phyloP scores from a whole-genome alignment of 2,329 filamentous ascomycete species.

The Paraphaeosphaeria sporulosa region DNA sequence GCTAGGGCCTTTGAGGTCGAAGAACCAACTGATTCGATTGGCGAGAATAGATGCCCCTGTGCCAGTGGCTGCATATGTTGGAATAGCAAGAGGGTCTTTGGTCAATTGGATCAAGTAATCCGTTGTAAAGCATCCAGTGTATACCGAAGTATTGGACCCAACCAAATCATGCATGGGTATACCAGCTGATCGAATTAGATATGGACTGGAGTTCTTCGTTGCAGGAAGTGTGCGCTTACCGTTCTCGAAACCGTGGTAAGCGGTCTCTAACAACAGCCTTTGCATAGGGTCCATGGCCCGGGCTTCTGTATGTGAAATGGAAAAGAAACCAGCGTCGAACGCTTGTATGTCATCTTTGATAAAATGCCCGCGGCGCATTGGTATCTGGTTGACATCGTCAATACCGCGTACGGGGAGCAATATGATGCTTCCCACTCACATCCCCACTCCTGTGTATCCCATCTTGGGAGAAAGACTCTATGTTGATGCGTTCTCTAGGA shows the following conservation, averaged over 20 bases:
- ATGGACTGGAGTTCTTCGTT: neutral
- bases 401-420: no score
- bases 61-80: slow-evolving; percentile 12
- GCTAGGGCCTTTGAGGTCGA: slow-evolving; percentile 29
- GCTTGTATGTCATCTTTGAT: slow-evolving; percentile 14
- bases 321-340: slow-evolving; percentile 30
- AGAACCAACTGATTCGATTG: slow-evolving; percentile 29
- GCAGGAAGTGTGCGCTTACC: slow-evolving; percentile 15
- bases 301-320: slow-evolving; percentile 20
- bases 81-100: slow-evolving; percentile 1
- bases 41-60: slow-evolving; percentile 35
- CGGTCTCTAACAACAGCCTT: slow-evolving; percentile 25
- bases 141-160: neutral
- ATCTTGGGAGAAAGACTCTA: slow-evolving; percentile 20
- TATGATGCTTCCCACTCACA: neutral
- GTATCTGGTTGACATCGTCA: neutral
- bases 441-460: neutral
- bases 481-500: slow-evolving; percentile 13
- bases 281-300: slow-evolving; percentile 30
- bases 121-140: neutral
- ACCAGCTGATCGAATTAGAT: slow-evolving; percentile 42
- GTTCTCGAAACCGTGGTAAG: slow-evolving; percentile 32
- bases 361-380: neutral
- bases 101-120: neutral
- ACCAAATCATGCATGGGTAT: slow-evolving; percentile 10